A percentile compares a stretch with the other conserved stretches of the same genome.
Conservation (phyloP, 2,329 filamentous ascomycete species). For the Cladophialophora exuberans region DNA sequence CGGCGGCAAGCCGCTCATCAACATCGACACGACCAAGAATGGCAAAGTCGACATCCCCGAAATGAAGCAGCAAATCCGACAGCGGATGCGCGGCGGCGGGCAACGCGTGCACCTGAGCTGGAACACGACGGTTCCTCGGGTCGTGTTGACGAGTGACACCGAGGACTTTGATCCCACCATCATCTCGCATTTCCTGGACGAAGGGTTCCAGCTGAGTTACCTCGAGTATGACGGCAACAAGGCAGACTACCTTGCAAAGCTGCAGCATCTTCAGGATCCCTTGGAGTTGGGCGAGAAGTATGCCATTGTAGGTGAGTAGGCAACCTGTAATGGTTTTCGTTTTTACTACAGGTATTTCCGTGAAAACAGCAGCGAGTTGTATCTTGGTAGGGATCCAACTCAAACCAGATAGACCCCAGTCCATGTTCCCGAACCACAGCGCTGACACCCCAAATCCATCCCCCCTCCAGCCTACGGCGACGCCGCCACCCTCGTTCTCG, state of each 20-base stretch:
- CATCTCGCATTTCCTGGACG: conserved; percentile 59
- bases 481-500: conserved; percentile 62
- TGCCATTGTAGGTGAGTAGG: conserved; percentile 60
- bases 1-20: conserved; percentile 28
- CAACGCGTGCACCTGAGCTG: conserved; percentile 23
- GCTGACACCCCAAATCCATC: no score
- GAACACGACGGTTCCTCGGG: conserved; percentile 23
- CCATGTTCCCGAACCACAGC: no score
- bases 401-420: no score
- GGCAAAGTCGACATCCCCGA: conserved; percentile 12
- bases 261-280: conserved; percentile 57
- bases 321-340: neutral
- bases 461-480: conserved; percentile 63
- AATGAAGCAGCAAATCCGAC: conserved; percentile 18
- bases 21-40: conserved; percentile 22
- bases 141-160: conserved; percentile 34
- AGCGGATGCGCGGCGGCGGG: conserved; percentile 14
- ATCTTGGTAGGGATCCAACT: no score
- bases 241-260: conserved; percentile 53
- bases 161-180: conserved; percentile 57
- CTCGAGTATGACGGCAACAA: conserved; percentile 57
- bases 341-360: neutral
- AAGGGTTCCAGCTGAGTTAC: conserved; percentile 64
- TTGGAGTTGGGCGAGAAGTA: conserved; percentile 63
- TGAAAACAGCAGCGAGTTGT: no score